A percentile compares a stretch with the other conserved stretches of the same genome.
Evolutionary conservation across 2,329 filamentous ascomycete species (phyloP).

Genomic region (Aspergillus felis): DNA sequence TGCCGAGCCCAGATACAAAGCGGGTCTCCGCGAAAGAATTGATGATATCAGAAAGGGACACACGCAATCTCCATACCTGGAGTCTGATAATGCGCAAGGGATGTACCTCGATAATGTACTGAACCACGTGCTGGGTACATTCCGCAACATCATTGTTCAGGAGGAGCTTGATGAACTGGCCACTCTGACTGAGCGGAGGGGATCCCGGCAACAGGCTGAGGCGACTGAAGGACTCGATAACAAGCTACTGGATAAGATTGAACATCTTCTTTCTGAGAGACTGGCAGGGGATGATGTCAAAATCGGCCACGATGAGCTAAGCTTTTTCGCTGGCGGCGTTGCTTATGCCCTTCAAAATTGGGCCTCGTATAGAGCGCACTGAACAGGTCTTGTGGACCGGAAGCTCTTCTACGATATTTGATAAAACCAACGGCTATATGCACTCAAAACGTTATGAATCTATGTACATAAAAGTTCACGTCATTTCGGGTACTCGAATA

Average conservation of each 20-base stretch:
- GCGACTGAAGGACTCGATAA: slow-evolving; percentile 11
- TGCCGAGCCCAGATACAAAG: slow-evolving; percentile 29
- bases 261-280: slow-evolving; percentile 32
- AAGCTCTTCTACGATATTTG: neutral
- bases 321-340: slow-evolving; percentile 39
- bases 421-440: neutral
- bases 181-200: slow-evolving; percentile 21
- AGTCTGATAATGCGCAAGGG: slow-evolving; percentile 26
- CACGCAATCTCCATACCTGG: slow-evolving; percentile 29
- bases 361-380: neutral
- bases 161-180: slow-evolving; percentile 36
- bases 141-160: slow-evolving; percentile 36
- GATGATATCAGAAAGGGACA: slow-evolving; percentile 32
- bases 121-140: slow-evolving; percentile 38
- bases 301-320: slow-evolving; percentile 34
- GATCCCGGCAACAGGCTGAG: slow-evolving; percentile 9
- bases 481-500: neutral
- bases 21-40: slow-evolving; percentile 30
- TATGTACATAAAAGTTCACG: neutral
- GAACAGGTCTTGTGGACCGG: neutral
- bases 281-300: slow-evolving; percentile 26
- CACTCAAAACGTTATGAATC: neutral
- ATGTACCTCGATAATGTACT: slow-evolving; percentile 36
- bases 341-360: slow-evolving; percentile 29
- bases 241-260: slow-evolving; percentile 30